phyloP scores from a whole-genome alignment of 495 filamentous ascomycete species.

The Saxophila tyrrhenica region DNA sequence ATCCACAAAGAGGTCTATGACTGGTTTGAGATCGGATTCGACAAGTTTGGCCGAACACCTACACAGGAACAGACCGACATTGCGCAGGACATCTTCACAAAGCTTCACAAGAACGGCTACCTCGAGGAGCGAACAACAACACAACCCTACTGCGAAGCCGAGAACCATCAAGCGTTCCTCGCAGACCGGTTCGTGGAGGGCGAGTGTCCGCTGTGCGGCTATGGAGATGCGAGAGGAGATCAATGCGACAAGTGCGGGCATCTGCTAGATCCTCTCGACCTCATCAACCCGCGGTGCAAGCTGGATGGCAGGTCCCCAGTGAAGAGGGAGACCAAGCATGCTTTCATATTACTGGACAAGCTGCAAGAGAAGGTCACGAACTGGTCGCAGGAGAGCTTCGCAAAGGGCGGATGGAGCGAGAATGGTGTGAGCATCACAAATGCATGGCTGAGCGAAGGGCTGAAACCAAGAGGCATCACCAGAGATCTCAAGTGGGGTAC shows the following conservation, averaged over 20 bases:
- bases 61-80: conserved; percentile 75
- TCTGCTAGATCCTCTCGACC: conserved; percentile 65
- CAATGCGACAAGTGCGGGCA: conserved; percentile 81
- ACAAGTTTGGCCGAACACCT: conserved; percentile 74
- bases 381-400: conserved; percentile 51
- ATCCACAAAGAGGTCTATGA: conserved; percentile 78
- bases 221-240: conserved; percentile 71
- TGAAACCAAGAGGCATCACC: conserved; percentile 81
- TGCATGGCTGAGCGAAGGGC: conserved; percentile 70
- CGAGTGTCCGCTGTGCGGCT: conserved; percentile 68
- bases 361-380: conserved; percentile 59
- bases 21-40: conserved; percentile 79
- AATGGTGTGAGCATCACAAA: conserved; percentile 51
- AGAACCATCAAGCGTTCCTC: conserved; percentile 66
- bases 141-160: conserved; percentile 70
- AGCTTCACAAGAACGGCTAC: conserved; percentile 68
- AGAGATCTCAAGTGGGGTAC: conserved; percentile 50
- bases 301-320: conserved; percentile 70
- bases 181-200: conserved; percentile 93
- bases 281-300: conserved; percentile 56
- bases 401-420: conserved; percentile 60
- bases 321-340: conserved; percentile 56
- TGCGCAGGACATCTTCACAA: conserved; percentile 71
- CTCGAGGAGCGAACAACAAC: conserved; percentile 63
- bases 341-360: conserved; percentile 71